Percentiles rank a stretch among this genome's conserved stretches.
Conservation (phyloP, 306 rosid genomes). For the Quercus dentata region DNA sequence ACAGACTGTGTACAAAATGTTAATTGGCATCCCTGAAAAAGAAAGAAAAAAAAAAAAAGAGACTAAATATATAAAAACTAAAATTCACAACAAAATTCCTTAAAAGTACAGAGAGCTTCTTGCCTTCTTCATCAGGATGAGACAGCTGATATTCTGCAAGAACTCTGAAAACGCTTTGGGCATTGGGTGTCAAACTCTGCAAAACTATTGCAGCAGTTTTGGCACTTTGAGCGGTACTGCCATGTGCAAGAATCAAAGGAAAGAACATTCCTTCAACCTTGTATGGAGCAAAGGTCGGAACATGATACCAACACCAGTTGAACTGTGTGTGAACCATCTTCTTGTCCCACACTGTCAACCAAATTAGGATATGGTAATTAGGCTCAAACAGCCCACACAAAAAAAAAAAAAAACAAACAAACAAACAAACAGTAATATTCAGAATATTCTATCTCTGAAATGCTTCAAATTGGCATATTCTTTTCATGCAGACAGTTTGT, state of each 20-base stretch:
- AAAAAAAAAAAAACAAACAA: too few relatives aligned
- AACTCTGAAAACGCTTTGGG: constrained; percentile 88
- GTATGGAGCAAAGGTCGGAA: constrained; percentile 85
- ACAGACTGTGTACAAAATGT: constrained; percentile 60
- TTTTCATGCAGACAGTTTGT: constrained; percentile 4
- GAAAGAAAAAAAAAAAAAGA: neutral
- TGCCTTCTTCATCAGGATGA: constrained; percentile 84
- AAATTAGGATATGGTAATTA: neutral
- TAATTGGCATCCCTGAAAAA: constrained; percentile 71
- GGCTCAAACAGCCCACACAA: neutral
- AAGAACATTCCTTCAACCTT: constrained; percentile 78
- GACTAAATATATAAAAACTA: neutral
- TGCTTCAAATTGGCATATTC: constrained; percentile 2
- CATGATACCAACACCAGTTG: constrained; percentile 95
- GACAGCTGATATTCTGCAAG: constrained; percentile 80
- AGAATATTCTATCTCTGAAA: neutral
- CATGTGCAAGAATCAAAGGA: constrained; percentile 77
- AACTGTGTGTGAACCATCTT: constrained; percentile 86
- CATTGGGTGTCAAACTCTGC: constrained; percentile 91
- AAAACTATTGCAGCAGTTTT: constrained; percentile 83
- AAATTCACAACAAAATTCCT: constrained; percentile 9
- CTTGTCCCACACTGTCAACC: constrained; percentile 90
- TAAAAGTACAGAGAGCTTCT: constrained; percentile 16
- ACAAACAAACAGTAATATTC: neutral
- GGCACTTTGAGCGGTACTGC: constrained; percentile 65